phyloP scores from a whole-genome alignment of 257 asterid genomes.

The Lavandula angustifolia region DNA sequence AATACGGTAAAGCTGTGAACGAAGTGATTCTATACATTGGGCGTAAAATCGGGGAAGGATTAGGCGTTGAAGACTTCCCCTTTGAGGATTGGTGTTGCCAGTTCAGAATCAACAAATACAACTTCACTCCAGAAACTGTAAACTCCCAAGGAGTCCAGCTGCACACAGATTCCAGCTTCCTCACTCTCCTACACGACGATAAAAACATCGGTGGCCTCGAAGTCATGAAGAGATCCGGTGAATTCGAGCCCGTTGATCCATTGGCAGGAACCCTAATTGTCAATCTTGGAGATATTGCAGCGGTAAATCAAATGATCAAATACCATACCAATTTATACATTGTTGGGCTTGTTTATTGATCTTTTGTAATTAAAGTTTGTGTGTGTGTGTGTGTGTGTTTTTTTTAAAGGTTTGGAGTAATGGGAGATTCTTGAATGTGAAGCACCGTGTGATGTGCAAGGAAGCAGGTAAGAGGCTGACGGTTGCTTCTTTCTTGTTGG shows the following conservation, averaged over 20 bases:
- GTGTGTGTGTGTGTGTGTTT: background rate
- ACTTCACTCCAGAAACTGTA: constrained; percentile 47
- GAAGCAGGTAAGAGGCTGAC: constrained; percentile 46
- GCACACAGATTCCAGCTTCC: constrained; percentile 71
- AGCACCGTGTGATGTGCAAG: constrained; percentile 59
- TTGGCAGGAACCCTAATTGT: constrained; percentile 59
- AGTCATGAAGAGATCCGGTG: constrained; percentile 54
- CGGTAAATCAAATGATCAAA: constrained; percentile 31
- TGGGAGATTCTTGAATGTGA: constrained; percentile 64
- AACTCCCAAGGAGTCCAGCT: constrained; percentile 57
- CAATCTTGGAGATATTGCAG: constrained; percentile 67
- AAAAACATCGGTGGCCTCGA: constrained; percentile 66
- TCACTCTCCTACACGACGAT: constrained; percentile 74
- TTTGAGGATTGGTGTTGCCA: constrained; percentile 60
- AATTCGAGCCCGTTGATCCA: constrained; percentile 55
- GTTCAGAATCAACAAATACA: constrained; percentile 74
- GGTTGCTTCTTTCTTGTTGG: constrained; percentile 51
- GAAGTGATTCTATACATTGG: constrained; percentile 44
- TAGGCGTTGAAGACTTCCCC: constrained; percentile 41
- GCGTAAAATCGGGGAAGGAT: constrained; percentile 45
- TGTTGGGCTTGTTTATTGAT: too few relatives aligned
- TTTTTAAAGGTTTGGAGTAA: constrained; percentile 58
- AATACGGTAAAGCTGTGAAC: constrained; percentile 60
- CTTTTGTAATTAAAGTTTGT: background rate
- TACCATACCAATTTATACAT: too few relatives aligned